phyloP scores from a whole-genome alignment of 139 green algal genomes.

The Pycnococcus provasolii region DNA sequence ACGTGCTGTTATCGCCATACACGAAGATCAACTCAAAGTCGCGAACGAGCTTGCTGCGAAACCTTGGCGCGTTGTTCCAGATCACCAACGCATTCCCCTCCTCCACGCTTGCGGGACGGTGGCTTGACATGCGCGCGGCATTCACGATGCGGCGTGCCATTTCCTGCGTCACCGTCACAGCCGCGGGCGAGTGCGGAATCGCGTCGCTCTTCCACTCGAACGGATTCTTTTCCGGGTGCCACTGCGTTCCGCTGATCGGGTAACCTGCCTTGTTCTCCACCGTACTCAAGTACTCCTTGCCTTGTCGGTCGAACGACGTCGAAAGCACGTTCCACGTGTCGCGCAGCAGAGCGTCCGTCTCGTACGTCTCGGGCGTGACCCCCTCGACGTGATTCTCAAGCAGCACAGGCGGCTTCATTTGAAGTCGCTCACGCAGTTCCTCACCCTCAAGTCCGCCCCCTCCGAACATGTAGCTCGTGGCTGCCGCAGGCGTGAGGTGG shows the following conservation, averaged over 20 bases:
- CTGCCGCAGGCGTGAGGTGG: not conserved
- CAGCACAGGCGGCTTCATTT: not conserved
- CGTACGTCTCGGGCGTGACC: not conserved
- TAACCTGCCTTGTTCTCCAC: not conserved
- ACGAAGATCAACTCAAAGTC: not conserved
- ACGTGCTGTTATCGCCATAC: not conserved
- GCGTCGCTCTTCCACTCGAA: constrained; percentile 16
- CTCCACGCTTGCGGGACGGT: not conserved
- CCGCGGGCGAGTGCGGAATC: not conserved
- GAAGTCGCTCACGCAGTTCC: not conserved
- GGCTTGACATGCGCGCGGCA: not conserved
- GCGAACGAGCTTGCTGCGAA: not conserved
- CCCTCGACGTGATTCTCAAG: not conserved
- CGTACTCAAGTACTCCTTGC: not conserved
- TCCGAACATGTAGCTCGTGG: not conserved
- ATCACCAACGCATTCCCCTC: not conserved
- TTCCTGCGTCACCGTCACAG: not conserved
- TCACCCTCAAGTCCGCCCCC: not conserved
- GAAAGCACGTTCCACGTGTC: not conserved
- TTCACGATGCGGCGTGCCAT: not conserved
- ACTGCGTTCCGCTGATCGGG: constrained; percentile 15
- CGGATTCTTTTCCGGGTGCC: constrained; percentile 20
- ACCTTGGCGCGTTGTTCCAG: not conserved
- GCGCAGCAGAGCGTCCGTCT: not conserved
- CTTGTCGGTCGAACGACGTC: not conserved